Conservation (phyloP, 2,329 filamentous ascomycete genomes). For the Paecilomyces niveus region DNA sequence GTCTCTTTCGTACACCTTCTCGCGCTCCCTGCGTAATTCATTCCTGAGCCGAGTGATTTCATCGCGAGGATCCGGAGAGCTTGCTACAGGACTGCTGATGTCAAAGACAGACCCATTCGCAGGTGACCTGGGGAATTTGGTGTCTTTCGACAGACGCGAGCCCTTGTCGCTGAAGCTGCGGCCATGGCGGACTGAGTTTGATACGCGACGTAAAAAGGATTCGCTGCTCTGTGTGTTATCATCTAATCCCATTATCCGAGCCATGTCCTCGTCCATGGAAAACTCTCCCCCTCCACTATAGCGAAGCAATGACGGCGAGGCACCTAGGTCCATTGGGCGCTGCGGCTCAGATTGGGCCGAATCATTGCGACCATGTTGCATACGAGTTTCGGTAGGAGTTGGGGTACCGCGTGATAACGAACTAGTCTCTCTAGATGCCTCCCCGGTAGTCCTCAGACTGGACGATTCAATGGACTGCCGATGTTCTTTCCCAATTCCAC, state of each 20-base stretch:
- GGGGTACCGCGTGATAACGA: neutral
- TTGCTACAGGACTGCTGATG: constrained; percentile 65
- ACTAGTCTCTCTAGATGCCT: neutral
- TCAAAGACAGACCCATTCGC: constrained; percentile 49
- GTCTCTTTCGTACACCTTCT: constrained; percentile 78
- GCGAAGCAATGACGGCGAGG: constrained; percentile 61
- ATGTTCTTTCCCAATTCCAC: neutral
- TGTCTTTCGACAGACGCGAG: constrained; percentile 52
- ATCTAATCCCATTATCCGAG: constrained; percentile 73
- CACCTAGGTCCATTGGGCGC: constrained; percentile 38
- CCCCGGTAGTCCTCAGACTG: neutral
- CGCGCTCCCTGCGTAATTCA: constrained; percentile 74
- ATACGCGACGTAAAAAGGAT: constrained; percentile 79
- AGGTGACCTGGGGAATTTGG: constrained; percentile 65
- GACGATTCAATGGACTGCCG: neutral
- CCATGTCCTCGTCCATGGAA: constrained; percentile 93
- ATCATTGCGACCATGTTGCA: constrained; percentile 37
- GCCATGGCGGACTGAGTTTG: constrained; percentile 88
- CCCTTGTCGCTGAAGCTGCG: constrained; percentile 72
- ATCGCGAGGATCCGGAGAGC: constrained; percentile 50
- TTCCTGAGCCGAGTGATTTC: constrained; percentile 59
- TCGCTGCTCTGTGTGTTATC: constrained; percentile 51
- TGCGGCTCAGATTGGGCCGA: constrained; percentile 34
- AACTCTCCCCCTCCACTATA: constrained; percentile 78
- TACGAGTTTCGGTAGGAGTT: neutral